Conservation (phyloP, 2,329 filamentous ascomycete species). For the Phaeosphaeriaceae sp. region DNA sequence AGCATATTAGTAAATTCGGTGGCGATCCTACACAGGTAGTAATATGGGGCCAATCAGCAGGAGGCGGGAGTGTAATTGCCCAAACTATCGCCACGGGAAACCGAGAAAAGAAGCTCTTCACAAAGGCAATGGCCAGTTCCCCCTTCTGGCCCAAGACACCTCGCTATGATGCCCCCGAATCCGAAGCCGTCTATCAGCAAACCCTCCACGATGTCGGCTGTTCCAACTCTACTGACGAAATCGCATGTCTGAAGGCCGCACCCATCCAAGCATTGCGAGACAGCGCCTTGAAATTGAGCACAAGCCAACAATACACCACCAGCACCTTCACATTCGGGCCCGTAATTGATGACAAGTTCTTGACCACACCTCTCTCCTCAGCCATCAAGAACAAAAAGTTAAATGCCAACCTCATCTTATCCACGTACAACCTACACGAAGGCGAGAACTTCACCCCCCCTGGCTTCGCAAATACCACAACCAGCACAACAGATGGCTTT, state of each 20-base stretch:
- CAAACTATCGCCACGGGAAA: constrained; percentile 59
- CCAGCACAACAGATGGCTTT: constrained; percentile 49
- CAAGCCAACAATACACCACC: constrained; percentile 60
- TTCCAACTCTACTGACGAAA: constrained; percentile 43
- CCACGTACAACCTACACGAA: constrained; percentile 69
- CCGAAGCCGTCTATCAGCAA: constrained; percentile 59
- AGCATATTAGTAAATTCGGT: constrained; percentile 60
- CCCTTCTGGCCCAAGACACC: constrained; percentile 68
- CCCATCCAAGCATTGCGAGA: constrained; percentile 61
- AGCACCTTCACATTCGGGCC: constrained; percentile 66
- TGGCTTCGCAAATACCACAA: constrained; percentile 49
- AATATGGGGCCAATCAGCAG: constrained; percentile 63
- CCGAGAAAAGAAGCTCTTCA: constrained; percentile 55
- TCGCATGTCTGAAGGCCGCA: constrained; percentile 61
- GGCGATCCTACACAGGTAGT: constrained; percentile 61
- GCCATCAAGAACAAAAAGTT: constrained; percentile 49
- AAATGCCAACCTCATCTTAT: constrained; percentile 56
- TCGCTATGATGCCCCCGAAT: constrained; percentile 56
- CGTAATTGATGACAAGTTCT: constrained; percentile 63
- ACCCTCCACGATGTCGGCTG: constrained; percentile 59
- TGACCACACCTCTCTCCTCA: constrained; percentile 56
- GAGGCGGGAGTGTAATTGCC: constrained; percentile 60
- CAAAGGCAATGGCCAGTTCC: constrained; percentile 58
- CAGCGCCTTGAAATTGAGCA: constrained; percentile 59
- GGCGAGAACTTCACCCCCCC: constrained; percentile 67